Percentiles rank a stretch among this genome's conserved stretches.
Conservation (phyloP, 805 yeast species). For the Candida sithepensis region DNA sequence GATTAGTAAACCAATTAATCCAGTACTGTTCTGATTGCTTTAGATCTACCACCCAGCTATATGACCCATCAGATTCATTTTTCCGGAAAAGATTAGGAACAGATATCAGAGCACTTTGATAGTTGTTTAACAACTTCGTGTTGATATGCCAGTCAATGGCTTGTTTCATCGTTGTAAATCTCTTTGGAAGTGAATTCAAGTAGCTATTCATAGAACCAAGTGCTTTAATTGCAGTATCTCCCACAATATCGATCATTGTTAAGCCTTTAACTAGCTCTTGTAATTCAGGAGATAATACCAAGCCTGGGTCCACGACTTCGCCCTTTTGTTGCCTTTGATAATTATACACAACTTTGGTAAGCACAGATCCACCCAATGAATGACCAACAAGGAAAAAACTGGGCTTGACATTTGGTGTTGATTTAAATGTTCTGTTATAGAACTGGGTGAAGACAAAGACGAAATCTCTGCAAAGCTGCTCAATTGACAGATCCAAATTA, state of each 20-base stretch:
- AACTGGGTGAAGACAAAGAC: conserved; percentile 42
- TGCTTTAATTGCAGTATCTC: conserved; percentile 81
- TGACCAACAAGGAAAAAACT: conserved; percentile 74
- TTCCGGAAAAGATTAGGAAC: conserved; percentile 62
- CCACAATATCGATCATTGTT: conserved; percentile 85
- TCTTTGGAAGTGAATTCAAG: conserved; percentile 58
- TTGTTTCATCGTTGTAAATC: conserved; percentile 46
- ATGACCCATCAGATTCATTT: conserved; percentile 12
- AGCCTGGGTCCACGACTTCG: neutral
- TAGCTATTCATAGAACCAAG: conserved; percentile 65
- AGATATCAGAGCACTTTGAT: conserved; percentile 65
- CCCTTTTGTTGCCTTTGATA: conserved; percentile 16
- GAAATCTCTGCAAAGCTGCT: conserved; percentile 57
- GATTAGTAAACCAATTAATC: conserved; percentile 75
- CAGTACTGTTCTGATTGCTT: conserved; percentile 62
- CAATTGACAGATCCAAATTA: conserved; percentile 38
- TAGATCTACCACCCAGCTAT: conserved; percentile 65
- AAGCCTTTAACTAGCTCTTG: conserved; percentile 53
- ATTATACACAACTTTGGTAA: conserved; percentile 47
- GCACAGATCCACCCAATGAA: conserved; percentile 87
- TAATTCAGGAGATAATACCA: conserved; percentile 7
- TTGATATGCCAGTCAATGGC: conserved; percentile 85
- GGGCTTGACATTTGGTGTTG: conserved; percentile 20
- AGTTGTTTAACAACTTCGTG: conserved; percentile 49
- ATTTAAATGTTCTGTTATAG: conserved; percentile 17